Base-by-base conservation (phyloP, 768 basidiomycete genomes). In the Podaxis sp. region DNA sequence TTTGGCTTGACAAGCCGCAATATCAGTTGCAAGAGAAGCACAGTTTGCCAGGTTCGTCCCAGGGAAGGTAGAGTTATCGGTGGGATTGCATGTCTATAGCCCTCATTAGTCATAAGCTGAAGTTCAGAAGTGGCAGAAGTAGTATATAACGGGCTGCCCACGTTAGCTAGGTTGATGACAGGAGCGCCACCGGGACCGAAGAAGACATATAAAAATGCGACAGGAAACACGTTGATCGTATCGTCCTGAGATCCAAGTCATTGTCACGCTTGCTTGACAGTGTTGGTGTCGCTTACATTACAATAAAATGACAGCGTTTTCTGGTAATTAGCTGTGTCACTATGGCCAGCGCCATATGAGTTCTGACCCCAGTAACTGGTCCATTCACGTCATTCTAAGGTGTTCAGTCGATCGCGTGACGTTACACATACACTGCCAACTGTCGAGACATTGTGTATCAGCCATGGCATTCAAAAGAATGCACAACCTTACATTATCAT, bases 341-440 rank as follows among this genome's bases (percentile, higher is more conserved):
- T 58, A 64, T 82, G 77, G 4, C 74, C 76, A 10, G 87, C 88
- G 44, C 89, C 88, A 63, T 88, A 88, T 1, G 89, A 89, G 66
- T 90, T 87, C 72, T 91, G 88, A 62, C 89, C 90, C 87, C 87
- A 90, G 70, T 89, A 89, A 36, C 87, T 88, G 69, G 17, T 53
- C 26, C 36, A 22, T 8, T 12, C 13, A 48, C 13, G 50, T 49
- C 46, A 28, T 26, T 33, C 60, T 53, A 50, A 24, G 55, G 52
- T 33, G 4, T 8, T 12, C 8, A 56, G 3, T 15, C 24, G 36
- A 40, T 41, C 33, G 48, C 13, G 7, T 15, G 40, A 44, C 49
- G 36, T 66, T 6, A 36, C 58, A 56, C 81, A 65, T 74, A 87
- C 85, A 87, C 82, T 38, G 78, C 87, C 46, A 86, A 79, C 87